Evolutionary conservation across 1,284 basidiomycete species (phyloP).

Genomic region (Puccinia polysora): DNA sequence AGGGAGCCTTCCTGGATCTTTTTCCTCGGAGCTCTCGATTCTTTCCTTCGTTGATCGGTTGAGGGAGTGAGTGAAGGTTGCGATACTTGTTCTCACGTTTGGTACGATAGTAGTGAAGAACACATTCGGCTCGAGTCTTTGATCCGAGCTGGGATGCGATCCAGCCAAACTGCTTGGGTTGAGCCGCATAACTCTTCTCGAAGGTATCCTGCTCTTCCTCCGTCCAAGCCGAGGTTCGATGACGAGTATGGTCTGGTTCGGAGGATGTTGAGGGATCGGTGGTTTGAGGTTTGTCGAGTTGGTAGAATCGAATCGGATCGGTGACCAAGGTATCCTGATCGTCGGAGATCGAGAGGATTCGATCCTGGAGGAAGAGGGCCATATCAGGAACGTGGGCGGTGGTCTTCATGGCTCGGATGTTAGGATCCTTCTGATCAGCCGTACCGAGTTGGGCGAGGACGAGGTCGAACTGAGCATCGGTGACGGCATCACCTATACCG

Average conservation of each 20-base stretch:
- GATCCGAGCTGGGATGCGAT: conserved; percentile 37
- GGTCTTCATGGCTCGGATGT: conserved; percentile 40
- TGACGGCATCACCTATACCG: conserved; percentile 42
- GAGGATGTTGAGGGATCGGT: not conserved
- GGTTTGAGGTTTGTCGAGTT: conserved; percentile 16
- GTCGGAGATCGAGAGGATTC: conserved; percentile 6
- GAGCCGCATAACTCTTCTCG: conserved; percentile 24
- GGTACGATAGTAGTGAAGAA: conserved; percentile 43
- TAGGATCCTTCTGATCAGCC: conserved; percentile 41
- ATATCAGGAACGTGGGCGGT: conserved; percentile 39
- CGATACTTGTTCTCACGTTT: conserved; percentile 40
- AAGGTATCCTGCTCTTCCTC: conserved; percentile 39
- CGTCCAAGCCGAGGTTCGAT: conserved; percentile 20
- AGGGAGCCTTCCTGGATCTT: conserved; percentile 13
- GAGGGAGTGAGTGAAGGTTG: conserved; percentile 26
- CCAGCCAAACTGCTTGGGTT: conserved; percentile 44
- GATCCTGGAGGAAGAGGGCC: conserved; percentile 24
- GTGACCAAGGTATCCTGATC: conserved; percentile 24
- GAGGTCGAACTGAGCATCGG: conserved; percentile 43
- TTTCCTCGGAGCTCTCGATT: conserved; percentile 28
- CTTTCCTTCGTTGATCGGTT: conserved; percentile 20
- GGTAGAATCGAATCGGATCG: conserved; percentile 39
- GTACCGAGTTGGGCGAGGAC: conserved; percentile 42
- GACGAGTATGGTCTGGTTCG: not conserved
- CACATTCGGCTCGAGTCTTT: conserved; percentile 43